These are phyloP conservation scores for Fallopia convolvulus DNA, from an alignment of 148 eudicot genomes.

Conservation along the genomic window DNA sequence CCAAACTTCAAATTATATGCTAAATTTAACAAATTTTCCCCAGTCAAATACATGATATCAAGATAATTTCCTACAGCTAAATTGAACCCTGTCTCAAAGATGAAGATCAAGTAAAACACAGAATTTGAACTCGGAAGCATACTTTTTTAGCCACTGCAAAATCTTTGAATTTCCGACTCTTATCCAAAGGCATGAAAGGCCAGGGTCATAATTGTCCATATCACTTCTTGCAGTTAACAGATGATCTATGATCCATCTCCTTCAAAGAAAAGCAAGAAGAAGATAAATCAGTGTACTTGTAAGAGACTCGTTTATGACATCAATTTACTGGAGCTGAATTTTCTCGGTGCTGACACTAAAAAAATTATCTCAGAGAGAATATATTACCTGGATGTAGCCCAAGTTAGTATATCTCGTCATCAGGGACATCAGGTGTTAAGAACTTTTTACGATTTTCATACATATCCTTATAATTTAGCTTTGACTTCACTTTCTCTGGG, in stretches of 20 bases:
- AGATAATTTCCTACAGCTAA: not conserved
- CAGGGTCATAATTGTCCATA: not conserved
- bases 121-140: conserved; percentile 3
- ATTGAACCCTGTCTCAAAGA: not conserved
- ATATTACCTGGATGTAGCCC: conserved; percentile 1
- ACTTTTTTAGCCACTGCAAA: not conserved
- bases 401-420: conserved; percentile 60
- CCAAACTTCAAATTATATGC: not conserved
- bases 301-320: not conserved
- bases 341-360: not conserved
- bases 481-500: conserved; percentile 56
- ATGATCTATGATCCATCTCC: not conserved
- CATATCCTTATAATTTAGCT: conserved; percentile 39
- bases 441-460: conserved; percentile 58
- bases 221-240: conserved; percentile 1
- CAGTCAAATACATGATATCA: not conserved
- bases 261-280: not conserved
- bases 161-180: not conserved
- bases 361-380: not conserved
- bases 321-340: not conserved
- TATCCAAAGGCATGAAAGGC: not conserved
- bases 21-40: not conserved
- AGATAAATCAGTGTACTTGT: not conserved
- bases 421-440: conserved; percentile 72
- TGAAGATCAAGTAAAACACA: not conserved